Percentiles rank a stretch among this genome's conserved stretches.
Conservation (phyloP, 108 stramenopile genomes). For the Skeletonema tropicum region DNA sequence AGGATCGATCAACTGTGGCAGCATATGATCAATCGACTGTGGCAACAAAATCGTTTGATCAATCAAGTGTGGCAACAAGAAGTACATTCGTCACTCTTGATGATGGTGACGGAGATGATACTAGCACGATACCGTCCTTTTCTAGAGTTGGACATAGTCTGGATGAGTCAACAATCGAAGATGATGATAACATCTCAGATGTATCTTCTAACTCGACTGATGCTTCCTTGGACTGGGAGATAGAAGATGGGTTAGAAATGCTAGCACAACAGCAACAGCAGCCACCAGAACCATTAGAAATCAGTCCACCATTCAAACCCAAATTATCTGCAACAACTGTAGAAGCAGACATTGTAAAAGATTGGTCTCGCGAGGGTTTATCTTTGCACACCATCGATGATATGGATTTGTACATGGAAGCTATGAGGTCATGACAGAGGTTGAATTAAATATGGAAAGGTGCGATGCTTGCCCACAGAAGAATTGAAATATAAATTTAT, state of each 20-base stretch:
- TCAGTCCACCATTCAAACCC: not conserved
- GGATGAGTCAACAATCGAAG: not conserved
- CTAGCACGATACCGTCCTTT: not conserved
- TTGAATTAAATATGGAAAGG: not conserved
- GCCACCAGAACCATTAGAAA: not conserved
- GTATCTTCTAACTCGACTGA: not conserved
- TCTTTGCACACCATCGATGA: not conserved
- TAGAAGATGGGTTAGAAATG: not conserved
- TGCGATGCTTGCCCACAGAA: not conserved
- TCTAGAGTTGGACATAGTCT: not conserved
- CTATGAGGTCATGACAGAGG: not conserved
- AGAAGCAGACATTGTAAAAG: not conserved
- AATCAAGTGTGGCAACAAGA: slow-evolving; percentile 3
- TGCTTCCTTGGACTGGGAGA: not conserved
- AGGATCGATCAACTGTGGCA: not conserved
- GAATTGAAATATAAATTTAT: too few relatives aligned
- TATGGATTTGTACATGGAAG: not conserved
- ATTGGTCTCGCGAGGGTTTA: slow-evolving; percentile 6
- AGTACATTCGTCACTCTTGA: not conserved
- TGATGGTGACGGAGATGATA: not conserved
- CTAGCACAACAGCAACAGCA: not conserved
- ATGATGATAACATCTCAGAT: not conserved
- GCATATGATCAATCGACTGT: not conserved
- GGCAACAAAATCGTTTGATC: not conserved
- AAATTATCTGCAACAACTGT: not conserved